Conservation (phyloP, 176 grass and related monocot species). For the Melocanna baccifera region DNA sequence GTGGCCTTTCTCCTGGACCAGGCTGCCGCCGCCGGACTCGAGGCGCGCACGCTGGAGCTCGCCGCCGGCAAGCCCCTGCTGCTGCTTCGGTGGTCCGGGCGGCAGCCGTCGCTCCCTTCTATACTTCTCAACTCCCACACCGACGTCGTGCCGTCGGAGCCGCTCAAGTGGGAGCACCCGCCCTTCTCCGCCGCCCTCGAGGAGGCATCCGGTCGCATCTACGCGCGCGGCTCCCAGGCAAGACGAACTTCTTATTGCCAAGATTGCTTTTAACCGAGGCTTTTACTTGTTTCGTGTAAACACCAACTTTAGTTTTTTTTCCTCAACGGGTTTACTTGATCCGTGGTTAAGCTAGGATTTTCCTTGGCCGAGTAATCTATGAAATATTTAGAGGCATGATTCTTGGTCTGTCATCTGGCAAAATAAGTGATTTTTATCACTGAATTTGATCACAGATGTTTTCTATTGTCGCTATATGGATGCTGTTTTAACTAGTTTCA, state of each 20-base stretch:
- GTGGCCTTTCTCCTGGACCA: slow-evolving; percentile 56
- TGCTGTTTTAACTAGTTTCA: not conserved
- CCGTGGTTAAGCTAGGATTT: not conserved
- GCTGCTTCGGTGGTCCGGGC: slow-evolving; percentile 77
- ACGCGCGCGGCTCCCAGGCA: slow-evolving; percentile 87
- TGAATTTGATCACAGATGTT: not conserved
- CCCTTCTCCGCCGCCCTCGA: slow-evolving; percentile 81
- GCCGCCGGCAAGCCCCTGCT: slow-evolving; percentile 70
- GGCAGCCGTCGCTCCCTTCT: slow-evolving; percentile 51
- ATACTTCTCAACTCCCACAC: slow-evolving; percentile 94
- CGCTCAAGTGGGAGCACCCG: slow-evolving; percentile 78
- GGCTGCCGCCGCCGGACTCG: slow-evolving; percentile 49
- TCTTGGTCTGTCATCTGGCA: not conserved
- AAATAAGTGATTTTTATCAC: not conserved
- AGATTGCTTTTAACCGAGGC: not conserved
- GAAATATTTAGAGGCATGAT: not conserved
- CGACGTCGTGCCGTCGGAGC: slow-evolving; percentile 86
- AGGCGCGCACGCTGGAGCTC: slow-evolving; percentile 65
- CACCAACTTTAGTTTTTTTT: not conserved
- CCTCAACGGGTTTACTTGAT: not conserved
- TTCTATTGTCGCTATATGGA: not conserved
- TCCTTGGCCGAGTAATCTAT: not conserved
- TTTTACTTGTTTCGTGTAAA: not conserved
- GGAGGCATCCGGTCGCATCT: slow-evolving; percentile 57
- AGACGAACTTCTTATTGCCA: not conserved